phyloP scores from a whole-genome alignment of 2,329 filamentous ascomycete genomes.

The Aspergillus ochraceus region DNA sequence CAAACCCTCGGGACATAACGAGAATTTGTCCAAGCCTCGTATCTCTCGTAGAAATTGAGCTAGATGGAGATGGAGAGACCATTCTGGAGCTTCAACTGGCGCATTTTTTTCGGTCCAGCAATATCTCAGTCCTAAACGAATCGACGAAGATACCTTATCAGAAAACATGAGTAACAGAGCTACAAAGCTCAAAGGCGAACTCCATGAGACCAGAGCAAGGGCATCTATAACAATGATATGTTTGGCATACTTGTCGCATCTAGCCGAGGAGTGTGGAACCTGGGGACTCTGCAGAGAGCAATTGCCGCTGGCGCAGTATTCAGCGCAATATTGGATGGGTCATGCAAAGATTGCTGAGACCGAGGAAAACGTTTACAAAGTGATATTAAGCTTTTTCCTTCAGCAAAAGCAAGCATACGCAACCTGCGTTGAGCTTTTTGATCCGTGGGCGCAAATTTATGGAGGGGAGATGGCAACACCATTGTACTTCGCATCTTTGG shows the following conservation, averaged over 20 bases:
- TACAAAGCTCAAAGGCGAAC: not conserved
- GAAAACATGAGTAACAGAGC: not conserved
- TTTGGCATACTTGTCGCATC: constrained; percentile 14
- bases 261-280: constrained; percentile 3
- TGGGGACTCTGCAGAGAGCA: not conserved
- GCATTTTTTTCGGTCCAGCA: constrained; percentile 26
- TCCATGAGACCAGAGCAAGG: constrained; percentile 5
- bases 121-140: constrained; percentile 17
- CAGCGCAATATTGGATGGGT: constrained; percentile 16
- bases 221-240: constrained; percentile 9
- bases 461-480: not conserved
- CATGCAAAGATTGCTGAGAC: constrained; percentile 11
- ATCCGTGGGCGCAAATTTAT: not conserved
- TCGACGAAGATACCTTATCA: not conserved
- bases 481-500: constrained; percentile 15
- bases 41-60: not conserved
- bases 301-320: constrained; percentile 17
- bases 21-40: constrained; percentile 22
- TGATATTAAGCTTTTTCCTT: constrained; percentile 14
- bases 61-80: not conserved
- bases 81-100: constrained; percentile 18
- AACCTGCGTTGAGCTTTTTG: constrained; percentile 9
- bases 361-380: constrained; percentile 10
- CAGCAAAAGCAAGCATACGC: constrained; percentile 4
- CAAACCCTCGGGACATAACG: constrained; percentile 14